Base-by-base conservation (phyloP, 148 eudicot species). In the Rhododendron mucronatum region DNA sequence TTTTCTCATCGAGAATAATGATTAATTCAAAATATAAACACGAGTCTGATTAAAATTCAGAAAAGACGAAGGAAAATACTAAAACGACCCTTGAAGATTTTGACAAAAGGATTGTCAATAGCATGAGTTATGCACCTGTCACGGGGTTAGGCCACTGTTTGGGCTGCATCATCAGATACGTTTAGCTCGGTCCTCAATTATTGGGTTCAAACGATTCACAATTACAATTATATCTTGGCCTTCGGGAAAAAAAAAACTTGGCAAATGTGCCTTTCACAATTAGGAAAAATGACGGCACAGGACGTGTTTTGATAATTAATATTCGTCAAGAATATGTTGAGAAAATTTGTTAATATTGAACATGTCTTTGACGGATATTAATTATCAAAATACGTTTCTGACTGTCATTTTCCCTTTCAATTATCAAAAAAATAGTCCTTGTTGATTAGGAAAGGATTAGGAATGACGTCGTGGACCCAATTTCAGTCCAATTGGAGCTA, bases 131-230 rank as follows among this genome's bases (percentile, higher is more conserved):
- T 53, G 14, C 37, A 41, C 86, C 45, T 18, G 51, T 67, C 59
- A 41, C 39, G 82, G 39, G 84, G 86, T 79, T 65, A 83, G 86
- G 69, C 57, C 83, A 83, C 83, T 26, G 16, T 3, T 76, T 65
- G 82, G 88, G 77, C 87, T 47, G 35, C 4, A 67, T 30, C 65
- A 47, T 39, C 80, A 35, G 3, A 74, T 74, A 8, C 0, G 35
- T 39, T 39, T 45, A 23, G 37, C 59, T 79, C 16, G 8, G 9
- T 48, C n/a, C 55, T 44, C 82, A 48, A n/a, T 45, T 77, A 77
- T 77, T 20, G 51, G 26, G 74, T 61, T 82, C 28, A 1, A 35
- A 59, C 10, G 12, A 14, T 79, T 48, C 47, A 0, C 26, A 11
- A 47, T 12, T 79, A 1, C 41, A 39, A 3, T 39, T 39, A 4